Percentiles rank a stretch among this genome's conserved stretches.
These are phyloP conservation scores for Linnemannia elongata DNA, from an alignment of 192 early-diverging fungal species.

Conservation along the genomic window DNA sequence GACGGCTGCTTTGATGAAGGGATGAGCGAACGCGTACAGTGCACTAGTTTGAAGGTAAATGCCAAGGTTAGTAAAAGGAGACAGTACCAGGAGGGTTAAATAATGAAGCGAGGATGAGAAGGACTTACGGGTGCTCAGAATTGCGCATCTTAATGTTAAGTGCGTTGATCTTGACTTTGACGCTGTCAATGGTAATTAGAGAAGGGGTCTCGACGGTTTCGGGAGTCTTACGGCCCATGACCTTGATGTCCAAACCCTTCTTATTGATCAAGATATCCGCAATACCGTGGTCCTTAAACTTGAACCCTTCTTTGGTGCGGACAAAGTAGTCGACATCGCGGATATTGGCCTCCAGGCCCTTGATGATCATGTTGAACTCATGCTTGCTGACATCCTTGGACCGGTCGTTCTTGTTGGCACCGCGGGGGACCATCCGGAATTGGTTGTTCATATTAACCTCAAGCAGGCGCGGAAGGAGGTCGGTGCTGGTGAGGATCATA, in stretches of 20 bases:
- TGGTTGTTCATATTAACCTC: constrained; percentile 56
- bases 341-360: constrained; percentile 54
- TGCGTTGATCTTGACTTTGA: constrained; percentile 42
- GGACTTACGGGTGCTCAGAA: constrained; percentile 42
- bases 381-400: constrained; percentile 35
- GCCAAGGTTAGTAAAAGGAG: not conserved
- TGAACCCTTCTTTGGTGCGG: constrained; percentile 60
- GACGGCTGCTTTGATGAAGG: constrained; percentile 54
- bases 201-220: constrained; percentile 31
- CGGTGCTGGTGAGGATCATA: constrained; percentile 55
- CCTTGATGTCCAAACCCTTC: constrained; percentile 34
- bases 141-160: constrained; percentile 49
- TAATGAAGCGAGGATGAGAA: not conserved
- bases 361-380: constrained; percentile 44
- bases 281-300: constrained; percentile 51
- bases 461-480: constrained; percentile 55
- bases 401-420: constrained; percentile 23
- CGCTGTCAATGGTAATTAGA: constrained; percentile 37
- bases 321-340: constrained; percentile 56
- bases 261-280: constrained; percentile 50
- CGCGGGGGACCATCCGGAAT: constrained; percentile 52
- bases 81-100: not conserved
- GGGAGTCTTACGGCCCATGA: constrained; percentile 27
- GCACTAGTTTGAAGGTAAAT: constrained; percentile 1
- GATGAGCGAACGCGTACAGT: constrained; percentile 43